These are phyloP conservation scores for Polytolypa hystricis DNA, from an alignment of 2,329 filamentous ascomycete species.

Conservation along the genomic window DNA sequence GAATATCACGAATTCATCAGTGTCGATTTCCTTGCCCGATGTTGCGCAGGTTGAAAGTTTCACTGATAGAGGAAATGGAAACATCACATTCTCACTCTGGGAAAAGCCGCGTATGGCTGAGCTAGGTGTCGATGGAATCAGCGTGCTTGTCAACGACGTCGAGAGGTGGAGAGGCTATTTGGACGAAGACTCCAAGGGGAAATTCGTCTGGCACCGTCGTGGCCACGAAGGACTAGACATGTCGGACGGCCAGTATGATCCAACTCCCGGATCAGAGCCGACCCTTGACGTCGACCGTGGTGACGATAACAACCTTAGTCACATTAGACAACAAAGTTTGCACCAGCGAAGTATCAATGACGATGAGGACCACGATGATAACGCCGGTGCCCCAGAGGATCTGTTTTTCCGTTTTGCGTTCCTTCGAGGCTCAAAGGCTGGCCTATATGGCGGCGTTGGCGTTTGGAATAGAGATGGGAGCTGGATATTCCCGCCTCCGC, in stretches of 20 bases:
- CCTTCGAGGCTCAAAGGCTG: slow-evolving; percentile 30
- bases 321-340: no score
- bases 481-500: slow-evolving; percentile 13
- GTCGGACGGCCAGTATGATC: slow-evolving; percentile 12
- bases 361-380: slow-evolving; percentile 13
- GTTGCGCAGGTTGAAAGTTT: slow-evolving; percentile 2
- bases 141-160: slow-evolving; percentile 52
- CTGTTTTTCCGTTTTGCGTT: slow-evolving; percentile 39
- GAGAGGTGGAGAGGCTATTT: slow-evolving; percentile 49
- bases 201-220: slow-evolving; percentile 41
- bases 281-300: slow-evolving; percentile 11
- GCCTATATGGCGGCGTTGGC: slow-evolving; percentile 28
- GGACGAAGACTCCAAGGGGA: slow-evolving; percentile 36
- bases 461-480: slow-evolving; percentile 23
- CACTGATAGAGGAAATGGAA: slow-evolving; percentile 26
- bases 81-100: slow-evolving; percentile 37
- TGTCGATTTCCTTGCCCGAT: slow-evolving; percentile 34
- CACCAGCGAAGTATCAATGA: slow-evolving; percentile 4
- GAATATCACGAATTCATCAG: slow-evolving; percentile 42
- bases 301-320: slow-evolving; percentile 1
- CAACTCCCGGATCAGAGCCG: slow-evolving; percentile 5
- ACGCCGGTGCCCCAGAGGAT: slow-evolving; percentile 21
- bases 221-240: slow-evolving; percentile 31
- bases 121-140: slow-evolving; percentile 43
- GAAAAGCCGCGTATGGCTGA: slow-evolving; percentile 28